phyloP scores from a whole-genome alignment of 2,329 filamentous ascomycete genomes.

The Lasiodiplodia sp. region DNA sequence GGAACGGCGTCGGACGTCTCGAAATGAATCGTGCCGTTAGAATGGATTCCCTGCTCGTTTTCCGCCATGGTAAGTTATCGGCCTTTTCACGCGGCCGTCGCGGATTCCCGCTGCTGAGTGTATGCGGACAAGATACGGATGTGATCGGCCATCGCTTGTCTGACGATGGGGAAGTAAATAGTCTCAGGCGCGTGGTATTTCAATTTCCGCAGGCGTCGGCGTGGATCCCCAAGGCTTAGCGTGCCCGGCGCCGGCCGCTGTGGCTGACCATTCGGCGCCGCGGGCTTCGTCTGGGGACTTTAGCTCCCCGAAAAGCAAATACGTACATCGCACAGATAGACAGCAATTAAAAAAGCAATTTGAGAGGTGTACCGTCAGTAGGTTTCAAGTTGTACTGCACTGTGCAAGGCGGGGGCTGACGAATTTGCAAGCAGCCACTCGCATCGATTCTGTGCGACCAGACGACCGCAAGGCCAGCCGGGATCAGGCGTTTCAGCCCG shows the following conservation, averaged over 20 bases:
- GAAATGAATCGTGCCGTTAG: neutral
- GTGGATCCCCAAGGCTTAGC: conserved; percentile 3
- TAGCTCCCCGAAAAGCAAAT: neutral
- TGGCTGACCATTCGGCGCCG: conserved; percentile 4
- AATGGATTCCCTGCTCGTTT: neutral
- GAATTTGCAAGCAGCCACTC: conserved; percentile 3
- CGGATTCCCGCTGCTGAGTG: neutral
- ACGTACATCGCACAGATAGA: neutral
- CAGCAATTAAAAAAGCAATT: neutral
- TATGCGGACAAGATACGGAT: neutral
- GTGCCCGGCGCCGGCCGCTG: conserved; percentile 5
- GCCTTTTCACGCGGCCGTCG: neutral
- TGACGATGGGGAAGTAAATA: neutral
- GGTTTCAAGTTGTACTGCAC: neutral
- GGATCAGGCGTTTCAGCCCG: neutral
- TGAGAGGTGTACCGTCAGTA: neutral
- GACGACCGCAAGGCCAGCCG: neutral
- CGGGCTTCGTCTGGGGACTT: neutral
- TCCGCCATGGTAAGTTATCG: neutral
- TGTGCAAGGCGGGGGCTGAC: neutral
- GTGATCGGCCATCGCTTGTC: neutral
- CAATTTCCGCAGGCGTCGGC: neutral
- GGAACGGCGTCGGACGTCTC: neutral
- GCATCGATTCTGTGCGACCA: conserved; percentile 2
- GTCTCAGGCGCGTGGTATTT: neutral